These are phyloP conservation scores for Ustilago nuda DNA, from an alignment of 1,284 basidiomycete species.

Conservation along the genomic window DNA sequence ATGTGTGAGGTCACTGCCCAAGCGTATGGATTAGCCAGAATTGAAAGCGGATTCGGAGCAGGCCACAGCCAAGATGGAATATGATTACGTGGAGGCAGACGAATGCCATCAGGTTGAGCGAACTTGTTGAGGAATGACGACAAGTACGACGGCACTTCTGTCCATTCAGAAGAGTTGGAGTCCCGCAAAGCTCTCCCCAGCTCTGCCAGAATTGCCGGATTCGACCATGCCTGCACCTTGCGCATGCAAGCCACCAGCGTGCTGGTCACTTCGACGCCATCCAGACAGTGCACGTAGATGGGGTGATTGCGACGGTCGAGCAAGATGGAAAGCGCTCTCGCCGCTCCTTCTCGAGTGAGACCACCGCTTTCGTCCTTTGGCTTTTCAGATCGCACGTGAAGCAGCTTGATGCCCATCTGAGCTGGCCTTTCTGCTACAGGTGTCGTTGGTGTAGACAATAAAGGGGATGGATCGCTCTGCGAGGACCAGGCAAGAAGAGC, in stretches of 20 bases:
- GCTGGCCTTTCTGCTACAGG: constrained; percentile 7
- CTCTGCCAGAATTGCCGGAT: constrained; percentile 52
- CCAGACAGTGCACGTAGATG: constrained; percentile 66
- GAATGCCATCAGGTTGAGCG: constrained; percentile 61
- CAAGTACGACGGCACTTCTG: constrained; percentile 55
- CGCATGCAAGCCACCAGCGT: constrained; percentile 64
- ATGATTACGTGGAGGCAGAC: constrained; percentile 51
- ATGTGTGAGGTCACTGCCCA: constrained; percentile 28
- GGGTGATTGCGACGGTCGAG: constrained; percentile 62
- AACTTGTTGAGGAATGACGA: constrained; percentile 60
- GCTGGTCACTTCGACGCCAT: constrained; percentile 63
- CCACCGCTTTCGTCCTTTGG: constrained; percentile 66
- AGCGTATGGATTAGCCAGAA: constrained; percentile 41
- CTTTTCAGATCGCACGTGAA: constrained; percentile 65
- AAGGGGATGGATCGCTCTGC: constrained; percentile 2
- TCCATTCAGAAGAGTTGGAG: constrained; percentile 52
- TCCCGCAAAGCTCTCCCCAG: constrained; percentile 55
- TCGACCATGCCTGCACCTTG: constrained; percentile 64
- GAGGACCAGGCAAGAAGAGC: constrained; percentile 53
- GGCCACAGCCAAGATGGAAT: constrained; percentile 62
- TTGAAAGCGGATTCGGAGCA: constrained; percentile 31
- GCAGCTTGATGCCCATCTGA: constrained; percentile 35
- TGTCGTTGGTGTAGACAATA: background rate
- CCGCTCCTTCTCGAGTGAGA: constrained; percentile 60
- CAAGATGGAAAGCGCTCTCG: constrained; percentile 54